phyloP scores from a whole-genome alignment of 2,329 filamentous ascomycete species.

The Oidium heveae region DNA sequence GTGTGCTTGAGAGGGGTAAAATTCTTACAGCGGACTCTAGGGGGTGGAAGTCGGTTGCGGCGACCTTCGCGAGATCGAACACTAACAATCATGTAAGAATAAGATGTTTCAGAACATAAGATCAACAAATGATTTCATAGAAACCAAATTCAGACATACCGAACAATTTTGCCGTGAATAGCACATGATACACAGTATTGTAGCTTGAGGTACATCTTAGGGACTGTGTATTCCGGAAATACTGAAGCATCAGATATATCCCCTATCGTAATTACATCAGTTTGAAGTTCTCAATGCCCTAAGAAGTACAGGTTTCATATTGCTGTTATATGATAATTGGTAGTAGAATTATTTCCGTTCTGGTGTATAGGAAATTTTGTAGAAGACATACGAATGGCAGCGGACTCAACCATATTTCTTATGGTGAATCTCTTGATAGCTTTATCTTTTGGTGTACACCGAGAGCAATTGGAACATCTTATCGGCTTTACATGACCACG shows the following conservation, averaged over 20 bases:
- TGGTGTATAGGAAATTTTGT: neutral
- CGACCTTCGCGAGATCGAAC: conserved; percentile 91
- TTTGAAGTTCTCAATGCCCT: neutral
- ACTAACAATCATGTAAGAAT: conserved; percentile 27
- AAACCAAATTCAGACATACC: conserved; percentile 50
- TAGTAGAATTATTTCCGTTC: too few relatives aligned
- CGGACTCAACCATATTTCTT: conserved; percentile 99
- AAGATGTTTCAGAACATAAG: conserved; percentile 6
- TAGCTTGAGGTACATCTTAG: conserved; percentile 99
- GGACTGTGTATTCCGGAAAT: conserved; percentile 96
- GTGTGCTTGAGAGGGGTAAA: conserved; percentile 19
- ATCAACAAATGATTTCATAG: conserved; percentile 22
- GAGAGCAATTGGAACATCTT: conserved; percentile 68
- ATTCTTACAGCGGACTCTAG: conserved; percentile 27
- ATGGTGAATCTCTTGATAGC: conserved; percentile 99
- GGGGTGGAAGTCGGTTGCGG: conserved; percentile 95
- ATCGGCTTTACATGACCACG: conserved; percentile 98
- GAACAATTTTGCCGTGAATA: conserved; percentile 99
- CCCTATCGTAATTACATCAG: conserved; percentile 29
- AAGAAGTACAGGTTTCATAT: neutral
- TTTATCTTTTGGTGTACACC: conserved; percentile 68
- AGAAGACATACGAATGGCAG: conserved; percentile 76
- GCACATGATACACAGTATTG: conserved; percentile 99
- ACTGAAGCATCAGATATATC: conserved; percentile 99
- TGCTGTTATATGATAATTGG: neutral